Conservation (phyloP, 75 land plant species). For the Pinus tabuliformis region DNA sequence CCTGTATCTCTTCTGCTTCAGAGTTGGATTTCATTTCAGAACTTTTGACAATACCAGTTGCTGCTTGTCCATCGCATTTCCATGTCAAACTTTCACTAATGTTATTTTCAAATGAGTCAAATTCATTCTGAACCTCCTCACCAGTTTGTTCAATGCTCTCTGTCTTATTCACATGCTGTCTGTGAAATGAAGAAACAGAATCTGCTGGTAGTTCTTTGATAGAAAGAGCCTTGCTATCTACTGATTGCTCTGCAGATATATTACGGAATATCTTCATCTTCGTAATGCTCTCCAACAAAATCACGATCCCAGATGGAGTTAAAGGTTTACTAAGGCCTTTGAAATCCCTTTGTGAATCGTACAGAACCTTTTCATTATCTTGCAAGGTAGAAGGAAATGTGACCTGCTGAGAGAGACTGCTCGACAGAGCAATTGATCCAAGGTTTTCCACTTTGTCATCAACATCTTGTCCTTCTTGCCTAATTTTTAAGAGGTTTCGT, state of each 20-base stretch:
- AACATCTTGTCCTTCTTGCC: slow-evolving; percentile 8
- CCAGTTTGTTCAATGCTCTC: not conserved
- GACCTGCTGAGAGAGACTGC: slow-evolving; percentile 23
- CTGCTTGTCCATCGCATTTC: not conserved
- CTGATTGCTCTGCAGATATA: not conserved
- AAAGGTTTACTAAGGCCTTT: slow-evolving; percentile 18
- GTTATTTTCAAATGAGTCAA: not conserved
- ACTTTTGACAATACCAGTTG: not conserved
- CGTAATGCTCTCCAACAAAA: not conserved
- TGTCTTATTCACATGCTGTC: not conserved
- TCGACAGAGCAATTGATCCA: slow-evolving; percentile 17
- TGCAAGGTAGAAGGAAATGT: slow-evolving; percentile 19
- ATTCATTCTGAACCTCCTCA: not conserved
- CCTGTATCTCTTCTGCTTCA: slow-evolving; percentile 5
- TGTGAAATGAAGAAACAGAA: not conserved
- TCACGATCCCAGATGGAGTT: not conserved
- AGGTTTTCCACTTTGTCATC: slow-evolving; percentile 4
- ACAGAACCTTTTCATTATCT: slow-evolving; percentile 23
- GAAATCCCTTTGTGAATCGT: slow-evolving; percentile 22
- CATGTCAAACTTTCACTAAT: not conserved
- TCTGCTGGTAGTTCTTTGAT: not conserved
- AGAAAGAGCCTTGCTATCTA: not conserved
- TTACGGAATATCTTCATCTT: not conserved
- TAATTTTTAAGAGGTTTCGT: slow-evolving; percentile 3
- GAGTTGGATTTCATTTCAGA: not conserved